phyloP scores from a whole-genome alignment of 306 rosid species.

The Casuarina glauca region DNA sequence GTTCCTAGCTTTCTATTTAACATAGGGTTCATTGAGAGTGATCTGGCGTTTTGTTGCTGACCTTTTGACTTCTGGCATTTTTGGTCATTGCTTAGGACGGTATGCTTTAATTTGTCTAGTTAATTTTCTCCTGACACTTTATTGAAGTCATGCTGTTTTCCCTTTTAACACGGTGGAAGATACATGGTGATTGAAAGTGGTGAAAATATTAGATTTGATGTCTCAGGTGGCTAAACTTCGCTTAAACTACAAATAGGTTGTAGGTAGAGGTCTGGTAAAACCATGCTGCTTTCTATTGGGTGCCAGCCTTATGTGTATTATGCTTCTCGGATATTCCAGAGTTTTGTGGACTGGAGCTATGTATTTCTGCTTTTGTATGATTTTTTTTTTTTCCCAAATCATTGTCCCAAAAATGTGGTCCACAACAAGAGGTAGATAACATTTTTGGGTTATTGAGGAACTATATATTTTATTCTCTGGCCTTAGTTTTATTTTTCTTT shows the following conservation, averaged over 20 bases:
- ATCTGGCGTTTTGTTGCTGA: background rate
- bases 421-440: slow-evolving; percentile 14
- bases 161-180: background rate
- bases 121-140: background rate
- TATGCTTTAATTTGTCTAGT: background rate
- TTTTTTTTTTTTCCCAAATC: background rate
- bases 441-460: slow-evolving; percentile 12
- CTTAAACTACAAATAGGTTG: background rate
- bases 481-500: background rate
- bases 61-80: background rate
- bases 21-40: background rate
- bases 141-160: background rate
- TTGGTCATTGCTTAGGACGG: background rate
- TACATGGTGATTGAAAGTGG: background rate
- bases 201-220: background rate
- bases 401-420: background rate
- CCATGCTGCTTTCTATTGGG: background rate
- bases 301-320: background rate
- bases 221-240: background rate
- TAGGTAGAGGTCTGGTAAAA: background rate
- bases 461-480: background rate
- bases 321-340: background rate
- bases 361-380: slow-evolving; percentile 11
- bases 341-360: slow-evolving; percentile 9
- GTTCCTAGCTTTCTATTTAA: background rate